These are phyloP conservation scores for Rhizophagus clarus DNA, from an alignment of 192 early-diverging fungal species.

Conservation along the genomic window DNA sequence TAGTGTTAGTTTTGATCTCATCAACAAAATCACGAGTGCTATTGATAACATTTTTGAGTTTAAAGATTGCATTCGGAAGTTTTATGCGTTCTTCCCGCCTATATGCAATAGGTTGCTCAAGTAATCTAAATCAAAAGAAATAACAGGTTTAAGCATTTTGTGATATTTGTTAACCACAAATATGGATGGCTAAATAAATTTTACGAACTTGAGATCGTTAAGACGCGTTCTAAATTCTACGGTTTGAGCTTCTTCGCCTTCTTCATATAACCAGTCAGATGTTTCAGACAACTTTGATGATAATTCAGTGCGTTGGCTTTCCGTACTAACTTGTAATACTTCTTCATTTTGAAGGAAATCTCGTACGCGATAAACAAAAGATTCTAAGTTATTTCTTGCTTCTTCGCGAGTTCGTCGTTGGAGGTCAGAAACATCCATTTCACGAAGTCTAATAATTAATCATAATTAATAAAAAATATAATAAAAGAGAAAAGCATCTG, in stretches of 20 bases:
- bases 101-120: slow-evolving; percentile 51
- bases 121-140: slow-evolving; percentile 34
- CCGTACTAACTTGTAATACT: slow-evolving; percentile 65
- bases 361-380: slow-evolving; percentile 84
- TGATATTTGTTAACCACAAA: background rate
- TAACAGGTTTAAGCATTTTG: slow-evolving; percentile 3
- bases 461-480: background rate
- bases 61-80: slow-evolving; percentile 48
- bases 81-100: slow-evolving; percentile 50
- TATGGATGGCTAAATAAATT: background rate
- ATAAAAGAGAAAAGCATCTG: slow-evolving; percentile 36
- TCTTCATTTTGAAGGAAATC: slow-evolving; percentile 83
- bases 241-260: slow-evolving; percentile 74
- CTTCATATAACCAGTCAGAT: slow-evolving; percentile 87
- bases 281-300: slow-evolving; percentile 54
- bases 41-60: slow-evolving; percentile 38
- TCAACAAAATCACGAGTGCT: slow-evolving; percentile 45
- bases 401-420: slow-evolving; percentile 73
- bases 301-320: slow-evolving; percentile 70
- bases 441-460: slow-evolving; percentile 38
- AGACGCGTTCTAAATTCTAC: slow-evolving; percentile 56
- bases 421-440: slow-evolving; percentile 75
- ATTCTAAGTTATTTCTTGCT: slow-evolving; percentile 86
- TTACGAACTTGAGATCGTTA: slow-evolving; percentile 45
- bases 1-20: slow-evolving; percentile 45